These are phyloP conservation scores for Nicotiana knightiana DNA, from an alignment of 257 asterid genomes.

Conservation along the genomic window DNA sequence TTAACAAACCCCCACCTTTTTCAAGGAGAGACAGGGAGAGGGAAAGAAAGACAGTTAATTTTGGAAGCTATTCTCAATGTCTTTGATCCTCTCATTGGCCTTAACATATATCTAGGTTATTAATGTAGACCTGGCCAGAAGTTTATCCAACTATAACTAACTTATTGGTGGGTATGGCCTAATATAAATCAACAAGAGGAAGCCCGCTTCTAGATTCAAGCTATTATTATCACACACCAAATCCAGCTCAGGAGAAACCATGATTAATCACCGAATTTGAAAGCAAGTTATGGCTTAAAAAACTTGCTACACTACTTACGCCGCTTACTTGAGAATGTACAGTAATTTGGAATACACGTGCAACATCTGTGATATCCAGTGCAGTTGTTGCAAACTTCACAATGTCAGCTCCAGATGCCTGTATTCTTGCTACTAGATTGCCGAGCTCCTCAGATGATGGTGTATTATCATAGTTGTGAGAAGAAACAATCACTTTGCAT, in stretches of 20 bases:
- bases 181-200: background rate
- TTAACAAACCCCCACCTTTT: background rate
- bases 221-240: slow-evolving; percentile 1
- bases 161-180: background rate
- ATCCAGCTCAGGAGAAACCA: background rate
- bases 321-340: slow-evolving; percentile 90
- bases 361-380: slow-evolving; percentile 73
- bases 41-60: background rate
- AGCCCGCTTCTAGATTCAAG: background rate
- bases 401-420: slow-evolving; percentile 95
- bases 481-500: slow-evolving; percentile 88
- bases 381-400: slow-evolving; percentile 96
- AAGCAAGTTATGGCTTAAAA: background rate
- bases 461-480: slow-evolving; percentile 80
- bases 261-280: background rate
- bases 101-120: background rate
- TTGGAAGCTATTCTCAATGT: background rate
- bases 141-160: background rate
- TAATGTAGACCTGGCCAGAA: background rate
- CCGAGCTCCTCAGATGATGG: slow-evolving; percentile 86
- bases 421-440: slow-evolving; percentile 84
- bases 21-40: background rate
- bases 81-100: background rate
- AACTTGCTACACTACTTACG: slow-evolving; percentile 12
- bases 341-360: slow-evolving; percentile 78